A percentile compares a stretch with the other conserved stretches of the same genome.
These are phyloP conservation scores for Fusarium praegraminearum DNA, from an alignment of 2,329 filamentous ascomycete genomes.

Conservation along the genomic window DNA sequence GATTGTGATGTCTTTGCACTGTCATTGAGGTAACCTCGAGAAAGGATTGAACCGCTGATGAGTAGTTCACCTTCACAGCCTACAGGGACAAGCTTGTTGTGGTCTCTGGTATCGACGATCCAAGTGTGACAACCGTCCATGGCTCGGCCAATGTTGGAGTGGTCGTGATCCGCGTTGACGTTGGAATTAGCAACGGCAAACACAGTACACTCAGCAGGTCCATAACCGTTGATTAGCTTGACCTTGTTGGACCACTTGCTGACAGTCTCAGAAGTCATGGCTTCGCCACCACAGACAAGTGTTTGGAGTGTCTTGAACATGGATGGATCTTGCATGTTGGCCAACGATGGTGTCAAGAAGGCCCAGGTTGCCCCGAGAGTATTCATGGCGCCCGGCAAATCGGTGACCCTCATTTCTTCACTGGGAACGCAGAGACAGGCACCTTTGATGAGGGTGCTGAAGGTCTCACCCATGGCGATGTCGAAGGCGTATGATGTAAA, in stretches of 20 bases:
- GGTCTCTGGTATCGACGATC: conserved; percentile 38
- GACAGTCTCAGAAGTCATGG: conserved; percentile 30
- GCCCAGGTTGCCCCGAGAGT: conserved; percentile 32
- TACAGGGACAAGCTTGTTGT: conserved; percentile 27
- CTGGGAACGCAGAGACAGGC: conserved; percentile 44
- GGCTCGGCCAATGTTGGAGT: conserved; percentile 20
- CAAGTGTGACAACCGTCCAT: conserved; percentile 21
- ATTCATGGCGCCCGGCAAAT: conserved; percentile 35
- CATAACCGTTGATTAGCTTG: conserved; percentile 42
- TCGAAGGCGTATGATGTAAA: conserved; percentile 46
- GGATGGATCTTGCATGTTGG: conserved; percentile 38
- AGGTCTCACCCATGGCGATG: conserved; percentile 38
- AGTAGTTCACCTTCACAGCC: conserved; percentile 40
- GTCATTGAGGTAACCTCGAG: conserved; percentile 28
- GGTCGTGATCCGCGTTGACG: background rate
- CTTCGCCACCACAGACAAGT: conserved; percentile 41
- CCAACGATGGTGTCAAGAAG: conserved; percentile 45
- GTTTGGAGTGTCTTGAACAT: conserved; percentile 28
- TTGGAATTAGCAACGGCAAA: conserved; percentile 24
- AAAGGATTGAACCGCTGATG: conserved; percentile 34
- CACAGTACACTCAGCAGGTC: conserved; percentile 39
- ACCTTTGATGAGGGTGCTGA: conserved; percentile 23
- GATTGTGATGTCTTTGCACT: background rate
- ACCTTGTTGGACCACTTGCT: conserved; percentile 34
- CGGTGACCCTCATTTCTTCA: conserved; percentile 38